Evolutionary conservation across 163 green algal genomes (phyloP).

Genomic region (Chlorella variabilis): DNA sequence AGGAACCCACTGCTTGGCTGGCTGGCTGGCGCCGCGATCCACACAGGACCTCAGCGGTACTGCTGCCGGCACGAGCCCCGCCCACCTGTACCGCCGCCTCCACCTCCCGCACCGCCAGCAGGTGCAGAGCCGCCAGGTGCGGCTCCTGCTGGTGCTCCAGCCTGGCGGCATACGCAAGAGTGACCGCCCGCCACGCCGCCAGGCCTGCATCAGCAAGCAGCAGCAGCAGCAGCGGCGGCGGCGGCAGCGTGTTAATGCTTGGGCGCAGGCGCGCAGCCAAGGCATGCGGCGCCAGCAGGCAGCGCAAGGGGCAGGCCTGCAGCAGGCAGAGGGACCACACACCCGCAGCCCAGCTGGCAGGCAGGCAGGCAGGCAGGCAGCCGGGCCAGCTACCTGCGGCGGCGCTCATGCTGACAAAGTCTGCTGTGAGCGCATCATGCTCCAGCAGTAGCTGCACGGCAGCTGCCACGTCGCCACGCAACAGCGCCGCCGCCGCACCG

Average conservation of each 20-base stretch:
- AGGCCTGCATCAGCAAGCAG: not conserved
- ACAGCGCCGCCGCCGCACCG: constrained; percentile 31
- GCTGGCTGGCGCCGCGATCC: no score
- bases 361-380: not conserved
- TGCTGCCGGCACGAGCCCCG: no score
- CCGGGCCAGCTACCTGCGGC: constrained; percentile 31
- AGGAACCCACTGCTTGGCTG: no score
- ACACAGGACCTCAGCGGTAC: no score
- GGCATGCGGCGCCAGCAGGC: not conserved
- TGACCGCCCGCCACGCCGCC: constrained; percentile 38
- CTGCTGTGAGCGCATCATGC: constrained; percentile 41
- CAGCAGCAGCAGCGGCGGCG: no score
- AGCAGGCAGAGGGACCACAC: not conserved
- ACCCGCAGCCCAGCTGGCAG: not conserved
- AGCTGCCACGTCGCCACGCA: constrained; percentile 41
- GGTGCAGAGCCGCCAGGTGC: constrained; percentile 44
- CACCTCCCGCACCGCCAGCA: constrained; percentile 36
- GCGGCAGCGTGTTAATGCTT: no score
- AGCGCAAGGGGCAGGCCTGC: not conserved
- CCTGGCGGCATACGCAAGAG: constrained; percentile 31
- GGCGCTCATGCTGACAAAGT: constrained; percentile 51
- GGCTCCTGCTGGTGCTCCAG: constrained; percentile 36
- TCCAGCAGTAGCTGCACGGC: constrained; percentile 39
- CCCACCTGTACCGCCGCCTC: constrained; percentile 32
- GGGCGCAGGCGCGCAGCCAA: no score